These are phyloP conservation scores for Cornus suecica DNA, from an alignment of 148 eudicot species.

Conservation along the genomic window DNA sequence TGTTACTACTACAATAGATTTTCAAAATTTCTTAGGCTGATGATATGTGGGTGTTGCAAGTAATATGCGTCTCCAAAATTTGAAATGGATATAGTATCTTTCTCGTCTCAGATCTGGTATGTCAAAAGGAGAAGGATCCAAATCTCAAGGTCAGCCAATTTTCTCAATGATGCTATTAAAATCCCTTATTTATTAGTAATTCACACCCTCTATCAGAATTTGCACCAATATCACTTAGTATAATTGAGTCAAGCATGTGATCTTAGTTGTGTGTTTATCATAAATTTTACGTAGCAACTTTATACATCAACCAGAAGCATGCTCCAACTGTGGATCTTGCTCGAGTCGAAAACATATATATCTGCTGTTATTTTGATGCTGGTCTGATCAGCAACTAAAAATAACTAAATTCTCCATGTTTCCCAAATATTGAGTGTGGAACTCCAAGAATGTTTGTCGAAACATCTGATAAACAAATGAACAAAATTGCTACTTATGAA, in stretches of 20 bases:
- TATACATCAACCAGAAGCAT: neutral
- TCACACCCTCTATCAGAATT: no score
- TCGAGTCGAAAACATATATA: no score
- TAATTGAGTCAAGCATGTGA: neutral
- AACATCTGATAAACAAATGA: no score
- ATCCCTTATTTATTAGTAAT: neutral
- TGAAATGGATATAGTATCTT: slow-evolving; percentile 27
- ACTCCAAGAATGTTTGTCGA: no score
- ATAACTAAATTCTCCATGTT: no score
- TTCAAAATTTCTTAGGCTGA: neutral
- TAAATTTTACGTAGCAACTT: neutral
- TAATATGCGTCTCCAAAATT: slow-evolving; percentile 1
- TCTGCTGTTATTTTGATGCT: neutral
- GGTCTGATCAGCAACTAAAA: neutral
- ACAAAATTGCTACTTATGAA: no score
- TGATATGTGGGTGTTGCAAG: neutral
- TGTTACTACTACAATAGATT: neutral
- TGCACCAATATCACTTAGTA: no score
- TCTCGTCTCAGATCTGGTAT: slow-evolving; percentile 11
- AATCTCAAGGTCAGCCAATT: slow-evolving; percentile 33
- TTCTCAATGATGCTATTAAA: neutral
- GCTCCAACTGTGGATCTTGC: neutral
- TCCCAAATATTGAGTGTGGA: no score
- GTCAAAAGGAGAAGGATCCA: slow-evolving; percentile 17
- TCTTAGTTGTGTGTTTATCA: neutral